A percentile compares a stretch with the other conserved stretches of the same genome.
These are phyloP conservation scores for Paramecium caudatum DNA, from an alignment of 73 alveolate species.

Conservation along the genomic window DNA sequence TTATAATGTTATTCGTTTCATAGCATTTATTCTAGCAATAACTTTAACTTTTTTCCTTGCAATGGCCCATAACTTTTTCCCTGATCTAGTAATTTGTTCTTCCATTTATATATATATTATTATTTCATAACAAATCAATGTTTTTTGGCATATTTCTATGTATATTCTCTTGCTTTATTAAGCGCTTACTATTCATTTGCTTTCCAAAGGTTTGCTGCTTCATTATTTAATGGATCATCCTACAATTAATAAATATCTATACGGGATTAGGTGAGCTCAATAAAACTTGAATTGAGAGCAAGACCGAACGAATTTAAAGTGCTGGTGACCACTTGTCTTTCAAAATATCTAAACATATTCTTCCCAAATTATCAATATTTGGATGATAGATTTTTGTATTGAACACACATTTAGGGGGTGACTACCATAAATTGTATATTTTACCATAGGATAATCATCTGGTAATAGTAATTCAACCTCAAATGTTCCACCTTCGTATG, in stretches of 20 bases:
- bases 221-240: conserved; percentile 93
- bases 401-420: conserved; percentile 94
- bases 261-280: conserved; percentile 90
- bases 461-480: conserved; percentile 88
- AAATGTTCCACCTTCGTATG: conserved; percentile 89
- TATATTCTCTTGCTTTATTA: conserved; percentile 92
- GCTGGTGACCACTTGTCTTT: conserved; percentile 97
- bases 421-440: background rate
- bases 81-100: conserved; percentile 42
- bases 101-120: background rate
- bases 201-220: conserved; percentile 91
- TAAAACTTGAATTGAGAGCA: conserved; percentile 90
- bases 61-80: conserved; percentile 66
- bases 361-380: conserved; percentile 92
- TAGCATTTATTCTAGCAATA: conserved; percentile 69
- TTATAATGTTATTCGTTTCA: conserved; percentile 70
- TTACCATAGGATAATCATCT: conserved; percentile 94
- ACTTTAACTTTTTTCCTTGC: conserved; percentile 76
- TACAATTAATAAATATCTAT: background rate
- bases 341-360: conserved; percentile 94
- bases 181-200: conserved; percentile 88
- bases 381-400: conserved; percentile 97
- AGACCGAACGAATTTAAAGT: conserved; percentile 90
- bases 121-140: conserved; percentile 22
- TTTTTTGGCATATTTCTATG: conserved; percentile 82